These are phyloP conservation scores for Talaromyces sp. DNA, from an alignment of 2,329 filamentous ascomycete species.

Conservation along the genomic window DNA sequence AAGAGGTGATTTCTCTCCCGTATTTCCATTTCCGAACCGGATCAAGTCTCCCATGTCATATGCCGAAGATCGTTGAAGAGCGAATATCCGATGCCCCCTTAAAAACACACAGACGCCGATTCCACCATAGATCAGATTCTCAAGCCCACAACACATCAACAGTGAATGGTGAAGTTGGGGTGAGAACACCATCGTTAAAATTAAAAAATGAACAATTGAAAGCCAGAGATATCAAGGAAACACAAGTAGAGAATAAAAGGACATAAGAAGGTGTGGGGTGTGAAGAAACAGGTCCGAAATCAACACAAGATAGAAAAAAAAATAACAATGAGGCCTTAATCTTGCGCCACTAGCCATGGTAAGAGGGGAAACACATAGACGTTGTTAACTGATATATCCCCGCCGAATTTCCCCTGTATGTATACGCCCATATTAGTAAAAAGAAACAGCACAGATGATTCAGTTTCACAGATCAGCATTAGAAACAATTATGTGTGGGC, in stretches of 20 bases:
- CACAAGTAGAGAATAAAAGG: constrained; percentile 4
- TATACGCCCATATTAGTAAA: constrained; percentile 42
- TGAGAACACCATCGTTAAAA: constrained; percentile 19
- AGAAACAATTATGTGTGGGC: constrained; percentile 29
- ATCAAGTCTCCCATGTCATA: constrained; percentile 20
- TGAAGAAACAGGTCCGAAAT: constrained; percentile 6
- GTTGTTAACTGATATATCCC: constrained; percentile 36
- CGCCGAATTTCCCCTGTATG: constrained; percentile 36
- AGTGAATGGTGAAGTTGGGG: constrained; percentile 5
- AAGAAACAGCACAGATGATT: constrained; percentile 4
- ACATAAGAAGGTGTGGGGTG: background rate
- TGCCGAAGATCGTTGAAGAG: constrained; percentile 24
- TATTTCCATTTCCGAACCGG: constrained; percentile 21
- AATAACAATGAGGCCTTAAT: constrained; percentile 24
- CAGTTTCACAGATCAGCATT: constrained; percentile 23
- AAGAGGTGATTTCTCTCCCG: constrained; percentile 18
- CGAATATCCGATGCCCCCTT: constrained; percentile 12
- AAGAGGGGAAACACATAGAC: constrained; percentile 29
- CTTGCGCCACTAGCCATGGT: constrained; percentile 40
- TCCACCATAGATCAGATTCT: constrained; percentile 15
- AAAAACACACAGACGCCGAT: constrained; percentile 18
- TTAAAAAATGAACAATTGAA: constrained; percentile 21
- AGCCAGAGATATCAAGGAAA: constrained; percentile 10
- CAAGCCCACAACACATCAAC: constrained; percentile 16
- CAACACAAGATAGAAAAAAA: constrained; percentile 9